Evolutionary conservation across 2,329 filamentous ascomycete genomes (phyloP), one percentile per base, ranked within the genome.

Genomic region (Fusarium dimerum): DNA sequence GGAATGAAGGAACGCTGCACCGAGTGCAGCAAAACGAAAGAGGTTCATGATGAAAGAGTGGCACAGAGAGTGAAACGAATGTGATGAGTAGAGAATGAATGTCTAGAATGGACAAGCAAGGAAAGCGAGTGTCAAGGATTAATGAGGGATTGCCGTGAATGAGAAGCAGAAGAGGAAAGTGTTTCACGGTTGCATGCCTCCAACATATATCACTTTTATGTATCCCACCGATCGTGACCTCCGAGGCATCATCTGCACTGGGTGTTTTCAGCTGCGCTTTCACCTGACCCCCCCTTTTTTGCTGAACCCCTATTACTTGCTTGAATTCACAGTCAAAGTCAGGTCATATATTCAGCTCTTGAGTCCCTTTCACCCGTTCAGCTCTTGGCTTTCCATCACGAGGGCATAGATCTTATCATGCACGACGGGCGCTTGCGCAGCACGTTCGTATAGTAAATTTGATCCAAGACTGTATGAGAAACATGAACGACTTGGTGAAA

Each of bases 1-100:
- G 26, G 57, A 56, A 45, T 53, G 58, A 55, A 56, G 6, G 47
- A 63, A 55, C 38, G 59, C 52, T 52, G 56, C 61, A 55, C 48
- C 43, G n/a, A 63, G 54, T 44, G 52, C 59, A 55, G 45, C 56
- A 58, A 50, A 39, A 15, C 50, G 54, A 38, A 53, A 43, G 43
- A 52, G 26, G 34, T 40, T 36, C 61, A 63, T 63, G 13, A 42
- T 43, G 34, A 43, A 40, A 34, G 18, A 44, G 18, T 15, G 20
- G 44, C 32, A 20, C 12, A 30, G 30, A 38, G 43, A 20, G 8
- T 20, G 32, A 7, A 45, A 50, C 8, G 41, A 40, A 41, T 44
- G 36, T 59, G 13, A 16, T 26, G 41, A 44, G 12, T 13, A n/a
- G 17, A 57, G 50, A 26, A 26, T 44, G 50, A 61, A 40, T 34